phyloP scores from a whole-genome alignment of 805 yeast genomes.

The Schwanniomyces vanrijiae region DNA sequence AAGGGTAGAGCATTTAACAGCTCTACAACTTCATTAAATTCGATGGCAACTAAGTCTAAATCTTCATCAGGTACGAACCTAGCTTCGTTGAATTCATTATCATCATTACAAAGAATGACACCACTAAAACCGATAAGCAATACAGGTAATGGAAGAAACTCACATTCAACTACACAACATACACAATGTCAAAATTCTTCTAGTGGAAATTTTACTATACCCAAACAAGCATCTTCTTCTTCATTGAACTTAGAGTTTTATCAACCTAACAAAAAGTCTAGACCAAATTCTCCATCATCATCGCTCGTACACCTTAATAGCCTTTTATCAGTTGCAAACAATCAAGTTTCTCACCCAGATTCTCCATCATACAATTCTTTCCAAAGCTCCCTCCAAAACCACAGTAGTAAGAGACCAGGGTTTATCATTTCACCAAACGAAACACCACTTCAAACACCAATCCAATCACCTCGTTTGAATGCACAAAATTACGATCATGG shows the following conservation, averaged over 20 bases:
- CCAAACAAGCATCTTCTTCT: constrained; percentile 13
- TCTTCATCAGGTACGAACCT: constrained; percentile 9
- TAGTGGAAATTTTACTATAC: constrained; percentile 17
- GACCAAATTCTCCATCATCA: constrained; percentile 49
- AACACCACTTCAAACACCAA: constrained; percentile 51
- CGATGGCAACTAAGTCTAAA: constrained; percentile 14
- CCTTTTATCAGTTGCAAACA: constrained; percentile 10
- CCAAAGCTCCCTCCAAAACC: constrained; percentile 27
- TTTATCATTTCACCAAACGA: constrained; percentile 41
- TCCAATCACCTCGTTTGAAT: constrained; percentile 47
- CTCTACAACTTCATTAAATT: constrained; percentile 11
- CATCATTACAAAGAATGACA: constrained; percentile 63
- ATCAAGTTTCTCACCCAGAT: constrained; percentile 1
- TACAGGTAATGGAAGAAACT: neutral
- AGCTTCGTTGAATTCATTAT: constrained; percentile 29
- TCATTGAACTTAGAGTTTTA: constrained; percentile 48
- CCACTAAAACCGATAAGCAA: constrained; percentile 37
- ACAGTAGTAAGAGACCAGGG: constrained; percentile 12
- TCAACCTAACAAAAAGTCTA: constrained; percentile 44
- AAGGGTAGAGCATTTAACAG: neutral
- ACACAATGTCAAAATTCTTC: constrained; percentile 21
- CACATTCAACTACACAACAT: constrained; percentile 3
- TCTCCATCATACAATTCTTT: constrained; percentile 22
- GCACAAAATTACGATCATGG: constrained; percentile 17
- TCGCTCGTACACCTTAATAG: constrained; percentile 23